Evolutionary conservation across 2,329 filamentous ascomycete genomes (phyloP).

Genomic region (Aureobasidium sp.): DNA sequence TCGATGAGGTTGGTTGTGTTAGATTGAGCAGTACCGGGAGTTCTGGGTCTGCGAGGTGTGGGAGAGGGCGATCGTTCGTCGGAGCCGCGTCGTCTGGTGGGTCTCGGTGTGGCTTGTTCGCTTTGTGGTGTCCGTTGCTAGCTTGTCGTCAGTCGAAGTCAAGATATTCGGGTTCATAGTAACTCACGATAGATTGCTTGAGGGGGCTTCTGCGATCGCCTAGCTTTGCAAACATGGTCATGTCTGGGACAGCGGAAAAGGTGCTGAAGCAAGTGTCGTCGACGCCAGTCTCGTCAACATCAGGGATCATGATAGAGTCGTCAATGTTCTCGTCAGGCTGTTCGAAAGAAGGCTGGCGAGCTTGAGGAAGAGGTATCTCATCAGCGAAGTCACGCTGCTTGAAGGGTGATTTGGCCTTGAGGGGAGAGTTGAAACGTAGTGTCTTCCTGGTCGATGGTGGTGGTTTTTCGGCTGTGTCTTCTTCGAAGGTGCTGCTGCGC

Average conservation of each 20-base stretch:
- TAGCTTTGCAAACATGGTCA: conserved; percentile 73
- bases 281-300: conserved; percentile 28
- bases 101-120: conserved; percentile 42
- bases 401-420: conserved; percentile 5
- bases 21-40: conserved; percentile 32
- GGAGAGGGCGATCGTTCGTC: conserved; percentile 37
- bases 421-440: conserved; percentile 19
- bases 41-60: conserved; percentile 43
- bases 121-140: conserved; percentile 15
- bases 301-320: background rate
- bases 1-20: conserved; percentile 76
- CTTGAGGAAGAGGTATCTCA: conserved; percentile 17
- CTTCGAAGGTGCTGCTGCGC: conserved; percentile 12
- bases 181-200: conserved; percentile 2
- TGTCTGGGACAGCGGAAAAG: conserved; percentile 82
- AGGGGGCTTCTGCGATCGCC: conserved; percentile 37
- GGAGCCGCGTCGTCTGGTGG: conserved; percentile 31
- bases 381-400: conserved; percentile 8
- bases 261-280: conserved; percentile 74
- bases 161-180: background rate
- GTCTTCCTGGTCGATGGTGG: conserved; percentile 15
- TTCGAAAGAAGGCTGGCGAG: background rate
- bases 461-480: background rate
- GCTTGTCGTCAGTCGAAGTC: background rate
- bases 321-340: background rate